These are phyloP conservation scores for Bipolaris oryzae DNA, from an alignment of 2,329 filamentous ascomycete species.

Conservation along the genomic window DNA sequence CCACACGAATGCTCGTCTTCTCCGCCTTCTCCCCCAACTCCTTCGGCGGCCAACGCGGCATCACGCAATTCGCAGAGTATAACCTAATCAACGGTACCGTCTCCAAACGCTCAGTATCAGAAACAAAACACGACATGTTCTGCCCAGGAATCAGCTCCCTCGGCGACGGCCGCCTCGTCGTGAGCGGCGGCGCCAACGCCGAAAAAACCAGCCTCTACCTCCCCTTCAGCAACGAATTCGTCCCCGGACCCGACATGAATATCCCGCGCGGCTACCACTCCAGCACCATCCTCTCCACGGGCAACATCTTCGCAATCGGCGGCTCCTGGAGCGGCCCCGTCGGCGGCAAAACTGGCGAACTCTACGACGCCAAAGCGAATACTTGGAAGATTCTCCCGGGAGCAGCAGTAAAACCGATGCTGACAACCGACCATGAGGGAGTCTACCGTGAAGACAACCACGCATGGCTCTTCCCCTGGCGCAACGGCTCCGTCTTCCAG, in stretches of 20 bases:
- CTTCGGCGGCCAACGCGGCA: conserved; percentile 20
- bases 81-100: conserved; percentile 20
- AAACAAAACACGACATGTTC: conserved; percentile 33
- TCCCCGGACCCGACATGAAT: conserved; percentile 22
- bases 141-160: conserved; percentile 29
- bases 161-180: conserved; percentile 22
- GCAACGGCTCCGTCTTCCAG: conserved; percentile 53
- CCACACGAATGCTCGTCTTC: conserved; percentile 25
- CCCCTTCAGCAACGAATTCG: conserved; percentile 20
- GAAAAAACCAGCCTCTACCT: conserved; percentile 27
- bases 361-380: conserved; percentile 21
- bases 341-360: conserved; percentile 24
- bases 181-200: conserved; percentile 27
- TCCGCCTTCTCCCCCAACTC: conserved; percentile 22
- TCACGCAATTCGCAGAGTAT: conserved; percentile 30
- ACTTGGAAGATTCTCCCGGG: conserved; percentile 24
- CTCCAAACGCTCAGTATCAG: conserved; percentile 21
- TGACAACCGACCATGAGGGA: conserved; percentile 26
- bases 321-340: conserved; percentile 23
- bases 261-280: conserved; percentile 26
- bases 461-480: conserved; percentile 29
- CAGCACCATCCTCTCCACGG: conserved; percentile 23
- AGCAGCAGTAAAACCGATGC: conserved; percentile 23
- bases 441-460: conserved; percentile 28
- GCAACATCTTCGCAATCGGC: conserved; percentile 28